Base-by-base conservation (phyloP, 192 early-diverging fungal species). In the Funneliformis geosporum region DNA sequence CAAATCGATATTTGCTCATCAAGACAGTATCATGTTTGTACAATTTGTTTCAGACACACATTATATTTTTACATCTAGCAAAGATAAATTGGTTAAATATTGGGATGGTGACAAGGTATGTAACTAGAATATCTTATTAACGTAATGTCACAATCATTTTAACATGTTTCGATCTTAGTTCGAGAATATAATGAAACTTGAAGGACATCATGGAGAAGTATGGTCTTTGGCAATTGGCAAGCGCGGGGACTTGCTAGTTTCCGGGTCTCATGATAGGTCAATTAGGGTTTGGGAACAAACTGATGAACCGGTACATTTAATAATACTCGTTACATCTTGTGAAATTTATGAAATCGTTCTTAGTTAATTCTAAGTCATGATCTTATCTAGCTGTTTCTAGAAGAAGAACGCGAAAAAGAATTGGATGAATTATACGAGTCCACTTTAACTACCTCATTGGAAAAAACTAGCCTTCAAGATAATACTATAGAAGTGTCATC, bases 271-370 rank as follows among this genome's bases (percentile, higher is more conserved):
- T 80, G 98, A 99, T 85, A 92, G 94, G 38, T 95, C 96, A 40
- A 92, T 99, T 80, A 91, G 97, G 75, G 86, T 98, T 28, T 98
- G 97, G 98, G 95, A 95, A 80, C 93, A 93, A 83, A 96, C 98
- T 9, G 98, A 99, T 55, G 98, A 98, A 80, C 95, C 92, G 84
- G 79, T 81, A 62, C 12, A 11, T 23, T 33, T 21, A 18, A 10
- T n/a, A 21, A n/a, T 68, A 40, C 21, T 6, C 18, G 9, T 40
- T 68, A 42, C n/a, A 2, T 2, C 16, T 43, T 69, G 16, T 16
- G 39, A 14, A 38, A 0, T 38, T 68, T 76, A 42, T 28, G 2
- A 27, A 47, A 4, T 39, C 18, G 5, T 50, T 43, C 59, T 76
- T 78, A 43, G 5, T 10, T 69, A n/a, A 50, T 80, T 76, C 60